Conservation (phyloP, 768 basidiomycete genomes). For the Lactifluus hygrophoroides region DNA sequence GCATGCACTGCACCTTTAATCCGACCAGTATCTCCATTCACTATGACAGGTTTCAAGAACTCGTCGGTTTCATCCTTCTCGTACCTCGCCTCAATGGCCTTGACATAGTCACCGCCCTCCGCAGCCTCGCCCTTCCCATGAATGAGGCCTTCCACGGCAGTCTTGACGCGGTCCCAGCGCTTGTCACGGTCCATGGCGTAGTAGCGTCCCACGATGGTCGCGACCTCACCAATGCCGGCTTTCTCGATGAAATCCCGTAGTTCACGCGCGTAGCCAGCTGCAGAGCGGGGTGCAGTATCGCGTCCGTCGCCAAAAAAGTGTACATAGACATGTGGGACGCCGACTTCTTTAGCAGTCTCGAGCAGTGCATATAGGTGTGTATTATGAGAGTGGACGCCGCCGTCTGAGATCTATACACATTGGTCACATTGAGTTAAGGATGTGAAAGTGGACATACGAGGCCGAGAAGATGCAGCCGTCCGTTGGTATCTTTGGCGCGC, state of each 20-base stretch:
- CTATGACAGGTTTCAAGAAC: constrained; percentile 91
- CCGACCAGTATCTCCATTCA: constrained; percentile 67
- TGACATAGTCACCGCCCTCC: constrained; percentile 49
- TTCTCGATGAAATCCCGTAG: constrained; percentile 70
- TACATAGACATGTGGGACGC: constrained; percentile 78
- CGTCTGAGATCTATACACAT: constrained; percentile 70
- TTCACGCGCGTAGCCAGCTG: constrained; percentile 67
- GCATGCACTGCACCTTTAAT: constrained; percentile 62
- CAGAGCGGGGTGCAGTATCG: constrained; percentile 84
- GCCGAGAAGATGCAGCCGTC: constrained; percentile 82
- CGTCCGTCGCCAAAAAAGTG: constrained; percentile 96
- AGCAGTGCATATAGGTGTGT: constrained; percentile 83
- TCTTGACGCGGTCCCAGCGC: constrained; percentile 90
- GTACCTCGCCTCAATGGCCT: constrained; percentile 66
- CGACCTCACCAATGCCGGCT: constrained; percentile 70
- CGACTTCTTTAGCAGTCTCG: constrained; percentile 79
- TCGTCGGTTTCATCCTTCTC: constrained; percentile 86
- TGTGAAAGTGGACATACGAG: constrained; percentile 39
- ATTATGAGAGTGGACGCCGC: constrained; percentile 96
- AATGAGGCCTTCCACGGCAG: constrained; percentile 80
- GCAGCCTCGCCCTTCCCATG: constrained; percentile 50
- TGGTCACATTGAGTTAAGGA: not conserved
- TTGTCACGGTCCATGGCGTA: constrained; percentile 98
- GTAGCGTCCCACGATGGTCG: constrained; percentile 84
- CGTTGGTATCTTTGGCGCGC: constrained; percentile 72